Conservation (phyloP, 495 filamentous ascomycete genomes). For the Chaetomidium leptoderma region DNA sequence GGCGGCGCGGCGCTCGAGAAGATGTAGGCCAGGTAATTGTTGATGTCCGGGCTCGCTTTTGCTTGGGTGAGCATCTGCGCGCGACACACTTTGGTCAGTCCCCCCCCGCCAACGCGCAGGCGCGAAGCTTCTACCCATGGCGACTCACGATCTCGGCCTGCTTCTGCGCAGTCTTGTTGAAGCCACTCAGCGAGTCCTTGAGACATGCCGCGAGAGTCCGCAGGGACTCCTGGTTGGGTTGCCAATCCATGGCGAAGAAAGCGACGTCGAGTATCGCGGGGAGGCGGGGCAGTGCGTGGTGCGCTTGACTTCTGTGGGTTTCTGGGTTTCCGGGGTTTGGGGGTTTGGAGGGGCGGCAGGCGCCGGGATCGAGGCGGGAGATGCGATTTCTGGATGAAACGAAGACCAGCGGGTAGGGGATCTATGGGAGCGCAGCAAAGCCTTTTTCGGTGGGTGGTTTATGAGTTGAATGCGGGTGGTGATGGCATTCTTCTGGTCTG, state of each 20-base stretch:
- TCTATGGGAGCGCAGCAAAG: not conserved
- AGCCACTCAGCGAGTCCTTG: slow-evolving; percentile 83
- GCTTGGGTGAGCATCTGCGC: slow-evolving; percentile 88
- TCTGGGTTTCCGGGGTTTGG: too few species aligned
- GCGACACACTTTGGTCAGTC: slow-evolving; percentile 2
- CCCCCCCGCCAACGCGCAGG: not conserved
- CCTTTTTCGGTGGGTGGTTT: not conserved
- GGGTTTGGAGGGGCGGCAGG: not conserved
- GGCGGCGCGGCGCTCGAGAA: slow-evolving; percentile 67
- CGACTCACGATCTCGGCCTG: slow-evolving; percentile 65
- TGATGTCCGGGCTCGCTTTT: slow-evolving; percentile 84
- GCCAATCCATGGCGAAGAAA: slow-evolving; percentile 71
- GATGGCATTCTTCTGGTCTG: slow-evolving; percentile 18
- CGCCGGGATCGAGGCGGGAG: not conserved
- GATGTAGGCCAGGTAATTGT: slow-evolving; percentile 93
- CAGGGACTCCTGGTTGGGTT: slow-evolving; percentile 81
- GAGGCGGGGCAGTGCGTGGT: slow-evolving; percentile 8
- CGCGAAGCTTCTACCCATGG: not conserved
- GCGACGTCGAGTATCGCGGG: slow-evolving; percentile 3
- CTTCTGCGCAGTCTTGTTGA: slow-evolving; percentile 72
- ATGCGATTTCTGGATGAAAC: not conserved
- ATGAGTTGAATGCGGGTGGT: slow-evolving; percentile 6
- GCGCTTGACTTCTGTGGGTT: not conserved
- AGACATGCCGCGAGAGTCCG: slow-evolving; percentile 84
- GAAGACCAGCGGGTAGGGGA: not conserved